A percentile compares a stretch with the other conserved stretches of the same genome.
Conservation (phyloP, 176 grass and related monocot species). For the Paspalum vaginatum region DNA sequence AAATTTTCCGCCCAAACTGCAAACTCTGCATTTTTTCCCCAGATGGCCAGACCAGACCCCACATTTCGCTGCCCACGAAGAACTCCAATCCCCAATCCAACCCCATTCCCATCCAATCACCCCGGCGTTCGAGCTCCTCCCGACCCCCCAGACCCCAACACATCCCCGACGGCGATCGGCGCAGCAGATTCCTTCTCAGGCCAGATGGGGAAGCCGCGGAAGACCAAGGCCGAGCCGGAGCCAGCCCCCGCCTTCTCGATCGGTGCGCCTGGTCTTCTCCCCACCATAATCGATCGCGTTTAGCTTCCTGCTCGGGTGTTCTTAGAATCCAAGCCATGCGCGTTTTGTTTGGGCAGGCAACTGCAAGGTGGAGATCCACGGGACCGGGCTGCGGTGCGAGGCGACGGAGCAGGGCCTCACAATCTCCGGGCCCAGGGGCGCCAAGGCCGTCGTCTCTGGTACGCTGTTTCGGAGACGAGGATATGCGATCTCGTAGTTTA, state of each 20-base stretch:
- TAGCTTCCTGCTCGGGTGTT: not conserved
- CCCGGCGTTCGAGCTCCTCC: not conserved
- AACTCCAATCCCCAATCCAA: not conserved
- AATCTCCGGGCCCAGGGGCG: conserved; percentile 52
- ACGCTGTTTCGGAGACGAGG: not conserved
- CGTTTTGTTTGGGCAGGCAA: conserved; percentile 50
- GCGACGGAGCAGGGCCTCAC: conserved; percentile 47
- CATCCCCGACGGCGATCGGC: not conserved
- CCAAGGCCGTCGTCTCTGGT: conserved; percentile 64
- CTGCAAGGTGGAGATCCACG: conserved; percentile 74
- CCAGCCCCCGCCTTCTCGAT: conserved; percentile 52
- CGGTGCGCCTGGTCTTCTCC: conserved; percentile 29
- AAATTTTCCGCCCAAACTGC: conserved; percentile 25
- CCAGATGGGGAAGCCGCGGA: conserved; percentile 47
- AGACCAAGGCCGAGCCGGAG: conserved; percentile 33
- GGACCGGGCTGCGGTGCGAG: conserved; percentile 42
- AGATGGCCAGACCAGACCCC: not conserved
- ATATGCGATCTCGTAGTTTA: not conserved
- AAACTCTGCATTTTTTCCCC: not conserved
- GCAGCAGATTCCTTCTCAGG: not conserved
- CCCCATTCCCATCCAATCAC: conserved; percentile 2
- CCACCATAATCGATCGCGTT: not conserved
- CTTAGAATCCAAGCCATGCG: not conserved
- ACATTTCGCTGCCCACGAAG: not conserved
- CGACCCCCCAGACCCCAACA: not conserved